Conservation (phyloP, 495 filamentous ascomycete species). For the Talaromyces nanjingensis region DNA sequence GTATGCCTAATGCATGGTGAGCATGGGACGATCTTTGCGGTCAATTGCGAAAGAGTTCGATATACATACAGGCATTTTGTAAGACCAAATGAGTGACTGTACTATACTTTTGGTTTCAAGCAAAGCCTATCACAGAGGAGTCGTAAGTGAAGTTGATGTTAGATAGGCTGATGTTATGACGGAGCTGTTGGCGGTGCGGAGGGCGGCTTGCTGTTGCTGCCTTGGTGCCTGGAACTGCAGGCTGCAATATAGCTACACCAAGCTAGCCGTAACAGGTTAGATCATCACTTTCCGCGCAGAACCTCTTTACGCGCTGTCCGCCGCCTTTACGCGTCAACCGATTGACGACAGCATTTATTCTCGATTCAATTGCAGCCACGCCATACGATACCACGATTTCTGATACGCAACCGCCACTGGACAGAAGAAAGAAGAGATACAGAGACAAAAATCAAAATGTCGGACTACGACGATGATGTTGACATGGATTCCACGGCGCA, state of each 20-base stretch:
- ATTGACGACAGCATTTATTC: slow-evolving; percentile 8
- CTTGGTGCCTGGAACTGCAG: slow-evolving; percentile 9
- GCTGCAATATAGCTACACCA: slow-evolving; percentile 9
- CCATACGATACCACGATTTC: not conserved
- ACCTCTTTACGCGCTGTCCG: slow-evolving; percentile 36
- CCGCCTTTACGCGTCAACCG: not conserved
- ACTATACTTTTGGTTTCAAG: not conserved
- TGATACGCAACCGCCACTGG: not conserved
- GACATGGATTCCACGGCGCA: slow-evolving; percentile 62
- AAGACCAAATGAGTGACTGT: slow-evolving; percentile 3
- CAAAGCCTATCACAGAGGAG: not conserved
- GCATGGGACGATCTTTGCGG: slow-evolving; percentile 6
- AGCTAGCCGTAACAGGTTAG: slow-evolving; percentile 6
- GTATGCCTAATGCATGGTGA: slow-evolving; percentile 57
- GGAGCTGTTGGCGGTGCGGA: slow-evolving; percentile 15
- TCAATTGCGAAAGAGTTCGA: not conserved
- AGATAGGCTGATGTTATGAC: slow-evolving; percentile 14
- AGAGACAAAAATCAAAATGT: slow-evolving; percentile 51
- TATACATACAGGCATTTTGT: slow-evolving; percentile 47
- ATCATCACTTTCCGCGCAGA: slow-evolving; percentile 36
- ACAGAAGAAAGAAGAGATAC: not conserved
- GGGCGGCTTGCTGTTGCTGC: not conserved
- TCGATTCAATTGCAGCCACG: not conserved
- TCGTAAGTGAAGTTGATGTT: not conserved
- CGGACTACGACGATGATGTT: slow-evolving; percentile 87